Evolutionary conservation across 352 stramenopile genomes (phyloP).

Genomic region (Ochromonadaceae sp.): DNA sequence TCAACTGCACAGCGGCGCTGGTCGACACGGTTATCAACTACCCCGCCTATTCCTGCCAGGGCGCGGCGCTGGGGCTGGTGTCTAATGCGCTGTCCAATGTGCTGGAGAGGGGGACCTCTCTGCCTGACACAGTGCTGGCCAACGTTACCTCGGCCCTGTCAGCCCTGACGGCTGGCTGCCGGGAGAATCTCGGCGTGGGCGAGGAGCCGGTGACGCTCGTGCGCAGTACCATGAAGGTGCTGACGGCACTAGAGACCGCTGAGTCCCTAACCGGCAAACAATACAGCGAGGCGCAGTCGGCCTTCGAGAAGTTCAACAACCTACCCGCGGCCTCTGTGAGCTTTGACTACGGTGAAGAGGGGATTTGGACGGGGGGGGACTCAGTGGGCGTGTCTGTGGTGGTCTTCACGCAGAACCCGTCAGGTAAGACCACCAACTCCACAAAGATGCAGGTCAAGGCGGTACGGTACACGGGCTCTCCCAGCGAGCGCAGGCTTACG

Average conservation of each 20-base stretch:
- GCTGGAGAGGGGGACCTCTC: not conserved
- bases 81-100: not conserved
- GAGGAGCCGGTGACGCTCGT: not conserved
- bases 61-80: not conserved
- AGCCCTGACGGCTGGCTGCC: not conserved
- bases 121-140: not conserved
- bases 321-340: not conserved
- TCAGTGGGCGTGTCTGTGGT: not conserved
- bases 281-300: not conserved
- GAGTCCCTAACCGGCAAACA: not conserved
- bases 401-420: constrained; percentile 8
- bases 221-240: not conserved
- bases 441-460: not conserved
- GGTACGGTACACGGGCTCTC: too few species aligned
- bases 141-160: not conserved
- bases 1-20: constrained; percentile 1
- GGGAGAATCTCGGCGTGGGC: not conserved
- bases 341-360: not conserved
- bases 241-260: not conserved
- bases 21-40: not conserved
- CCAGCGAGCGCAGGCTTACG: too few species aligned
- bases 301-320: not conserved
- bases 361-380: not conserved
- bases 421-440: not conserved
- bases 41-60: not conserved